Conservation (phyloP, 345 rosid genomes). For the Cardiospermum halicacabum region DNA sequence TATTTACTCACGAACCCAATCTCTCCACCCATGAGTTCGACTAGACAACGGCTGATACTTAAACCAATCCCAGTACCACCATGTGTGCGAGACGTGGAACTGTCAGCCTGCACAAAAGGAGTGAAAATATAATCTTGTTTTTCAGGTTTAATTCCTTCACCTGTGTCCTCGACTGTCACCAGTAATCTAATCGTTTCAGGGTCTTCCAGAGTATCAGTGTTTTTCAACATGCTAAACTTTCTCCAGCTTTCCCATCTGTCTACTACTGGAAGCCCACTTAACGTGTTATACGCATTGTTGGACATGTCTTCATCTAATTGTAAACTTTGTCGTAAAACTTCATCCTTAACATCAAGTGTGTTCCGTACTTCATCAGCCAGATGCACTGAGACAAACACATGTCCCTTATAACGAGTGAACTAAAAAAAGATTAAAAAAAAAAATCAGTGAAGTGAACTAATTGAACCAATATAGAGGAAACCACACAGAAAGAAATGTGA, state of each 20-base stretch:
- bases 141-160: conserved; percentile 75
- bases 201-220: conserved; percentile 22
- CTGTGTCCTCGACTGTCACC: conserved; percentile 92
- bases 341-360: conserved; percentile 36
- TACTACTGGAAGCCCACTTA: conserved; percentile 80
- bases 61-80: conserved; percentile 98
- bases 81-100: conserved; percentile 91
- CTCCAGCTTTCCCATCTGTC: conserved; percentile 85
- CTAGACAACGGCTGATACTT: conserved; percentile 86
- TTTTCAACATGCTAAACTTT: conserved; percentile 37
- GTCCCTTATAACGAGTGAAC: conserved; percentile 82
- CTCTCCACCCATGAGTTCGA: conserved; percentile 91
- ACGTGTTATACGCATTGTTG: conserved; percentile 29
- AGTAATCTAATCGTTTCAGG: conserved; percentile 47
- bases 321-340: conserved; percentile 49
- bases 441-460: conserved; percentile 10
- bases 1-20: conserved; percentile 84
- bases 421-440: conserved; percentile 31
- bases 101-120: conserved; percentile 97
- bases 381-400: conserved; percentile 83
- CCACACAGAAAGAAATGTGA: neutral
- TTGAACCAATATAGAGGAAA: conserved; percentile 1
- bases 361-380: conserved; percentile 58
- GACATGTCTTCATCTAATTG: conserved; percentile 34
- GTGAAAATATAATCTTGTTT: conserved; percentile 83